phyloP scores from a whole-genome alignment of 2,329 filamentous ascomycete species.

The Fusarium tuaranense region DNA sequence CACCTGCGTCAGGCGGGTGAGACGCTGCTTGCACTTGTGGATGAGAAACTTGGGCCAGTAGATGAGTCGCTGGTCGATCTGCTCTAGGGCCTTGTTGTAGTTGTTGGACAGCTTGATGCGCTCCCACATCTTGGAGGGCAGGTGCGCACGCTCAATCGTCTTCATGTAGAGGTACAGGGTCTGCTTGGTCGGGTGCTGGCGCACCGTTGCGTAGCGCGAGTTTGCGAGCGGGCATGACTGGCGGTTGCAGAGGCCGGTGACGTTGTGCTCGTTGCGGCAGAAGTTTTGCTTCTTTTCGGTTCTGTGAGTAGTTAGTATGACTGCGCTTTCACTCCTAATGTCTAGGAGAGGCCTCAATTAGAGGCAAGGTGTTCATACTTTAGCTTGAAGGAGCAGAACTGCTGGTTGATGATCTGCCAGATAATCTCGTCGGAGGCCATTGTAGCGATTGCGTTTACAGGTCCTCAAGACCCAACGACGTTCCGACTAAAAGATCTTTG shows the following conservation, averaged over 20 bases:
- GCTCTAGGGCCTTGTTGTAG: conserved; percentile 88
- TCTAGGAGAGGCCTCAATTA: background rate
- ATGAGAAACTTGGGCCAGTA: conserved; percentile 96
- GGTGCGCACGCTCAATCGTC: conserved; percentile 87
- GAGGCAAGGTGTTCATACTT: conserved; percentile 67
- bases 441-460: background rate
- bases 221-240: conserved; percentile 94
- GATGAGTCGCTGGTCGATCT: conserved; percentile 86
- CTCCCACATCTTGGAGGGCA: conserved; percentile 95
- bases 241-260: conserved; percentile 84
- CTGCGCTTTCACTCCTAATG: background rate
- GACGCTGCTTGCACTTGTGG: conserved; percentile 96
- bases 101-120: conserved; percentile 89
- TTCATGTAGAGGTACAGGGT: conserved; percentile 97
- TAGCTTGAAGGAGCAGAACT: conserved; percentile 95
- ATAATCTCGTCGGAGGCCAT: conserved; percentile 98
- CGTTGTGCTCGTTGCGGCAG: conserved; percentile 95
- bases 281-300: conserved; percentile 91
- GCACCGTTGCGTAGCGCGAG: conserved; percentile 91
- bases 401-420: conserved; percentile 96
- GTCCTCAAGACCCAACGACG: conserved; percentile 1
- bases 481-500: background rate
- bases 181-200: conserved; percentile 83
- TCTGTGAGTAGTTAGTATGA: conserved; percentile 57
- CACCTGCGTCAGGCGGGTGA: conserved; percentile 93